phyloP scores from a whole-genome alignment of 495 filamentous ascomycete genomes.

The Hyaloscypha variabilis region DNA sequence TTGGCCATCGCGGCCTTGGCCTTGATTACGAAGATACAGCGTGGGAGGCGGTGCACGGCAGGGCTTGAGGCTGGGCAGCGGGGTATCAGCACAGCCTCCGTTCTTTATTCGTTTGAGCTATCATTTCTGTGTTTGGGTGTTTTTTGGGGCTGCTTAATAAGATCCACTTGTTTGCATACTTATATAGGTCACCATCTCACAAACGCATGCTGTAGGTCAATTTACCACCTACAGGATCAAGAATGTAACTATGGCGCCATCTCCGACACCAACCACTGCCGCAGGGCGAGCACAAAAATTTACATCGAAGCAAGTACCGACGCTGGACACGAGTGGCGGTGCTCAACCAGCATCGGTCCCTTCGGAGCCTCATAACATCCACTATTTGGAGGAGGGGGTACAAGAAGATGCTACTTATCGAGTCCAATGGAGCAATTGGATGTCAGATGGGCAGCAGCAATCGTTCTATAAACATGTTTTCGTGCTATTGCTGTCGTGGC shows the following conservation, averaged over 20 bases:
- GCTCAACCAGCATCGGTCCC: conserved; percentile 8
- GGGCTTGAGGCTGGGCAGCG: background rate
- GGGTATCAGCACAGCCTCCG: background rate
- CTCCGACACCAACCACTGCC: background rate
- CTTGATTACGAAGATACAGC: background rate
- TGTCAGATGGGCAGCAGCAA: conserved; percentile 17
- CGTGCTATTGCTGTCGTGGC: conserved; percentile 22
- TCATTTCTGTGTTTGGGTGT: background rate
- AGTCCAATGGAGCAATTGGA: conserved; percentile 16
- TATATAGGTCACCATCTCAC: conserved; percentile 1
- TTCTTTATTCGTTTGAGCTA: background rate
- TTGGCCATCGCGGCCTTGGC: background rate
- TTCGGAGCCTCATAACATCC: conserved; percentile 6
- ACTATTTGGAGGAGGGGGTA: conserved; percentile 13
- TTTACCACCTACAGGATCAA: conserved; percentile 5
- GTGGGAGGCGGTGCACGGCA: background rate
- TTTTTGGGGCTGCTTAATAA: conserved; percentile 5
- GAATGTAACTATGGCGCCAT: background rate
- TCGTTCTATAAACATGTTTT: conserved; percentile 26
- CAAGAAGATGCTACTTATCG: conserved; percentile 10
- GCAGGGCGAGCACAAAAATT: conserved; percentile 4
- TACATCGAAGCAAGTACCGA: background rate
- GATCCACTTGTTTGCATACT: background rate
- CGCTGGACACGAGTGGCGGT: background rate
- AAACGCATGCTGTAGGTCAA: conserved; percentile 9